Conservation (phyloP, 2,329 filamentous ascomycete species). For the Onygena corvina region DNA sequence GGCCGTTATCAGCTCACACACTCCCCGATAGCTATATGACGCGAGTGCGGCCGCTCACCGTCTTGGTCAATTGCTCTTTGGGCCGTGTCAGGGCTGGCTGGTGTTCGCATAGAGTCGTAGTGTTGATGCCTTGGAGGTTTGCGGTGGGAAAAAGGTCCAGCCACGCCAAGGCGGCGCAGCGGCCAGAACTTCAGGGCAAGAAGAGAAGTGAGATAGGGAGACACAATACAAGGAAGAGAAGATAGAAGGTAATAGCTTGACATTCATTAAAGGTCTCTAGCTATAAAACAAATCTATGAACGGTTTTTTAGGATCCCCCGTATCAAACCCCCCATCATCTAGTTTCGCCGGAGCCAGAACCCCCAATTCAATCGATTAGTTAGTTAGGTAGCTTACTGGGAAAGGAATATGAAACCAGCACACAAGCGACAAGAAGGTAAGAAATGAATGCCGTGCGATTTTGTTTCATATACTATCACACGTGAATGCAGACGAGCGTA, state of each 20-base stretch:
- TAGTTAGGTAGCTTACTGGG: background rate
- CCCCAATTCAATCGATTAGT: too few relatives aligned
- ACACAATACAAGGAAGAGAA: background rate
- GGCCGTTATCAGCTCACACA: background rate
- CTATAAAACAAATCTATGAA: background rate
- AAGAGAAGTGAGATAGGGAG: background rate
- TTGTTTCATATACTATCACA: conserved; percentile 3
- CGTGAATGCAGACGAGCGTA: background rate
- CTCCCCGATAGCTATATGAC: background rate
- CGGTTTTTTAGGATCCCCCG: background rate
- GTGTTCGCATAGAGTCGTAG: background rate
- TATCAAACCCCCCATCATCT: background rate
- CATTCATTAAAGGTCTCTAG: background rate
- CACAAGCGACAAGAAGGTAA: background rate
- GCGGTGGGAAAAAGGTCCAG: background rate
- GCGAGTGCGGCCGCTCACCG: background rate
- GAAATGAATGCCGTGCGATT: background rate
- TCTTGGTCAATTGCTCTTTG: background rate
- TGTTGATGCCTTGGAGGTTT: conserved; percentile 2
- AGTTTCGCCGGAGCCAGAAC: background rate
- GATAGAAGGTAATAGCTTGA: background rate
- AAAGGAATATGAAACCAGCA: background rate
- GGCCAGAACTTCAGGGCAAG: background rate
- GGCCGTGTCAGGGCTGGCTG: background rate
- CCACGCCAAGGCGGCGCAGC: background rate